phyloP scores from a whole-genome alignment of 106 monocot genomes.

The Phalaenopsis equestris region DNA sequence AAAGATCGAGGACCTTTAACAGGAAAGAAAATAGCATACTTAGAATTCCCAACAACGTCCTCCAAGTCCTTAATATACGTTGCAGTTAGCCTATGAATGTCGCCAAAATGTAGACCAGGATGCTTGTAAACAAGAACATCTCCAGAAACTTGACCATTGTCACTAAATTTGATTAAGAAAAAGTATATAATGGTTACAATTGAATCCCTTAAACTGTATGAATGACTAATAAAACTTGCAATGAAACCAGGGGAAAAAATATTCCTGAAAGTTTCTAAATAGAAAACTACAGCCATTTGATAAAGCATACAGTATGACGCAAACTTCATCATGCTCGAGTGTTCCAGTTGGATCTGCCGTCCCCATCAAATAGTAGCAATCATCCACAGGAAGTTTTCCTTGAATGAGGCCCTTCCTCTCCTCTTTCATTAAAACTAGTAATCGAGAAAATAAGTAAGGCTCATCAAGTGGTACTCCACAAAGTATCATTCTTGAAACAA shows the following conservation, averaged over 20 bases:
- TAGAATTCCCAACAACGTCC: constrained; percentile 48
- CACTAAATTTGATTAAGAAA: constrained; percentile 25
- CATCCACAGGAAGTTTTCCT: constrained; percentile 42
- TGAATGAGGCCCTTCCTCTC: constrained; percentile 35
- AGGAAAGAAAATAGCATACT: constrained; percentile 74
- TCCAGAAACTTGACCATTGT: constrained; percentile 70
- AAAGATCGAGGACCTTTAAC: constrained; percentile 50
- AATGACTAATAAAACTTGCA: no score
- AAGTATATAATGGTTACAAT: not conserved
- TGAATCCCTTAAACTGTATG: no score
- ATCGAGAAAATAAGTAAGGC: constrained; percentile 29
- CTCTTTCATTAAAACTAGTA: constrained; percentile 29
- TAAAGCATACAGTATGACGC: constrained; percentile 60
- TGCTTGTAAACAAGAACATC: constrained; percentile 72
- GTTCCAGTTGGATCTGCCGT: constrained; percentile 59
- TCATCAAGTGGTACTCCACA: constrained; percentile 68
- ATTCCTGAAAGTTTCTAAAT: not conserved
- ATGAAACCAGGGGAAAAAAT: no score
- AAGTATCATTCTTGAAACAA: constrained; percentile 41
- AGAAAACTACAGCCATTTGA: not conserved
- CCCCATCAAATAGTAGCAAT: constrained; percentile 78
- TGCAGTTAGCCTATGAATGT: constrained; percentile 52
- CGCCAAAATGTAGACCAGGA: constrained; percentile 76
- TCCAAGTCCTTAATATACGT: constrained; percentile 47
- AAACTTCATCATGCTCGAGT: constrained; percentile 60